Evolutionary conservation across 345 rosid genomes (phyloP), one percentile per base, ranked within the genome.

Genomic region (Clarkia xantiana): DNA sequence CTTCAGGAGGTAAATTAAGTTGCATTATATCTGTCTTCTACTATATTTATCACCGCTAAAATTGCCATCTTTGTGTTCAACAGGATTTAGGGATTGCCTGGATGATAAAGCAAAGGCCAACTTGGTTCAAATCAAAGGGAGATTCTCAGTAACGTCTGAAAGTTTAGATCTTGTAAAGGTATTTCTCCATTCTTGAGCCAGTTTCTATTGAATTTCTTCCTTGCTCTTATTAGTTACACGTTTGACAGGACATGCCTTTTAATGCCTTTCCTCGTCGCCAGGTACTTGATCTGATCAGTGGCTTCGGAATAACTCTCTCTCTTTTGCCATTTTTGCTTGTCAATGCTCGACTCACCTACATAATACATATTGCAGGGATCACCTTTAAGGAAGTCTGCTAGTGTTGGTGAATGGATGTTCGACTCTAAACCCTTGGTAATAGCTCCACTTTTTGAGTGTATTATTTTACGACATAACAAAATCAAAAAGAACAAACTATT

Each of bases 81-180:
- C 55, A 93, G 99, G 99, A 42, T 93, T 75, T 64, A 81, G 84
- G 63, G 99, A 93, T 70, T 78, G 82, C 56, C 53, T 84, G 74
- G 96, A 93, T 72, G 99, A 93, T 6, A 93, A 84, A 60, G 69
- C 95, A 38, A 93, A 87, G 77, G 71, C 87, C 50, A 93, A 76
- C 65, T 72, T 87, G 48, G 95, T 93, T 64, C 96, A 93, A 67
- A 84, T 87, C 57, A 93, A 84, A 72, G 99, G 99, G 53, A 67
- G 96, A 51, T 93, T 93, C 66, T 93, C 96, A 19, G 99, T 93
- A 45, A 93, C 99, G 62, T 93, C 96, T 55, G 99, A 84, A 71
- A 93, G 81, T 68, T 56, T 93, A 45, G 96, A 93, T 76, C 94
- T 84, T 66, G 78, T 62, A 49, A 93, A 93, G 96, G 98, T 86